phyloP scores from a whole-genome alignment of 2,329 filamentous ascomycete genomes.

The Aspergillus spinulosporus region DNA sequence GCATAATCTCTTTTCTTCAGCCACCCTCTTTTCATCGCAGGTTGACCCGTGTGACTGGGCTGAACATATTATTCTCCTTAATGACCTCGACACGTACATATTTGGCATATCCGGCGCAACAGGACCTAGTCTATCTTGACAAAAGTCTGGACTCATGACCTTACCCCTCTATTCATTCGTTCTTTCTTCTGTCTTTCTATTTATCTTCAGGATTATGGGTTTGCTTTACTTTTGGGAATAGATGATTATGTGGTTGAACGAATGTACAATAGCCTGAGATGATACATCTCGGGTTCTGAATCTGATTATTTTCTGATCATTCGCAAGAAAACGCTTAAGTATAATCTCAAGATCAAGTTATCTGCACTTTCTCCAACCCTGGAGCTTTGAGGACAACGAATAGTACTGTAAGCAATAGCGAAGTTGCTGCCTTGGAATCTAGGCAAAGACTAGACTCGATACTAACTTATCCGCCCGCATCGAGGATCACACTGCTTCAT shows the following conservation, averaged over 20 bases:
- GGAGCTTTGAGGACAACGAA: not conserved
- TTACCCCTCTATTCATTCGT: slow-evolving; percentile 2
- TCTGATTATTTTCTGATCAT: not conserved
- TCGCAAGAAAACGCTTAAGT: too few relatives aligned
- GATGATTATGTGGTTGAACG: slow-evolving; percentile 20
- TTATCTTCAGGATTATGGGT: slow-evolving; percentile 20
- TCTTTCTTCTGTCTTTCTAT: slow-evolving; percentile 17
- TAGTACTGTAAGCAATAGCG: not conserved
- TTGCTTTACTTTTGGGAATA: slow-evolving; percentile 19
- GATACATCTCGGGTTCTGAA: slow-evolving; percentile 4
- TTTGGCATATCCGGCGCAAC: slow-evolving; percentile 30
- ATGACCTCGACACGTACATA: slow-evolving; percentile 32
- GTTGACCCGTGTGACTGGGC: slow-evolving; percentile 14
- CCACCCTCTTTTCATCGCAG: not conserved
- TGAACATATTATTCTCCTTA: slow-evolving; percentile 26
- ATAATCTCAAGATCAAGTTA: too few relatives aligned
- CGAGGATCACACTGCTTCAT: slow-evolving; percentile 9
- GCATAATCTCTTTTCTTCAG: slow-evolving; percentile 4
- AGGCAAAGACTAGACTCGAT: slow-evolving; percentile 6
- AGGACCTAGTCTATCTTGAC: slow-evolving; percentile 22
- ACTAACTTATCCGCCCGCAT: not conserved
- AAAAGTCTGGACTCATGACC: slow-evolving; percentile 24
- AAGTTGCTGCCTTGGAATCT: slow-evolving; percentile 16
- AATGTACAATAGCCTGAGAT: slow-evolving; percentile 26
- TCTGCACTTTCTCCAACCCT: too few relatives aligned